These are phyloP conservation scores for Fusarium sp. DNA, from an alignment of 2,329 filamentous ascomycete genomes.

Conservation along the genomic window DNA sequence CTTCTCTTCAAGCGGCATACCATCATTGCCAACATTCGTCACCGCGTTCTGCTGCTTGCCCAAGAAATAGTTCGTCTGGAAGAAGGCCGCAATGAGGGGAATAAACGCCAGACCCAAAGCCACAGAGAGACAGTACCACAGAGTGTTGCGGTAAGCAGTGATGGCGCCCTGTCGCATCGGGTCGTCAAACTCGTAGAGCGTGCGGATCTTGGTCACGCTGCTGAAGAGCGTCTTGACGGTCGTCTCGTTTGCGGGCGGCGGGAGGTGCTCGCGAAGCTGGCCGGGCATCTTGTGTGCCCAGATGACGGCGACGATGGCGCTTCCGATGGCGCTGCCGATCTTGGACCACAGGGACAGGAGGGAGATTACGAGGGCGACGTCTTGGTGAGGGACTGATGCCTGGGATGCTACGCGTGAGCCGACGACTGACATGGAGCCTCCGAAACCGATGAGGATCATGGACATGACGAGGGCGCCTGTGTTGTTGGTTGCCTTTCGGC, in stretches of 20 bases:
- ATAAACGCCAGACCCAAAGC: constrained; percentile 49
- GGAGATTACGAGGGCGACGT: constrained; percentile 50
- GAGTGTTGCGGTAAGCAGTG: constrained; percentile 48
- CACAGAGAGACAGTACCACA: constrained; percentile 50
- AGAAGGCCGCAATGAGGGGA: constrained; percentile 50
- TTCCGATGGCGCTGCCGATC: constrained; percentile 50
- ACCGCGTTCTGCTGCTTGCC: constrained; percentile 49
- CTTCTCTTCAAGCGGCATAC: constrained; percentile 36
- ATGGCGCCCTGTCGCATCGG: constrained; percentile 50
- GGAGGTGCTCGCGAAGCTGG: constrained; percentile 41
- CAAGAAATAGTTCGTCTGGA: constrained; percentile 53
- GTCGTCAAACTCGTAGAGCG: constrained; percentile 46
- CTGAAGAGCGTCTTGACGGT: constrained; percentile 47
- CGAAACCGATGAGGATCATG: constrained; percentile 49
- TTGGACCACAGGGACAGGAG: constrained; percentile 52
- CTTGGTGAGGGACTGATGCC: constrained; percentile 54
- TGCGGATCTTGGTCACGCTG: constrained; percentile 49
- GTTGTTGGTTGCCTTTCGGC: constrained; percentile 42
- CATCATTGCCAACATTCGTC: constrained; percentile 44
- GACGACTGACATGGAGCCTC: constrained; percentile 51
- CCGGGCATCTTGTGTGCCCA: constrained; percentile 50
- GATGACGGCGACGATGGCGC: constrained; percentile 50
- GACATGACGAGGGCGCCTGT: constrained; percentile 47
- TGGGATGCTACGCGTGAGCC: constrained; percentile 52
- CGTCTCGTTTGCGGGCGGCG: constrained; percentile 34